Base-by-base conservation (phyloP, 2,329 filamentous ascomycete genomes). In the Stachybotrys echinatus region DNA sequence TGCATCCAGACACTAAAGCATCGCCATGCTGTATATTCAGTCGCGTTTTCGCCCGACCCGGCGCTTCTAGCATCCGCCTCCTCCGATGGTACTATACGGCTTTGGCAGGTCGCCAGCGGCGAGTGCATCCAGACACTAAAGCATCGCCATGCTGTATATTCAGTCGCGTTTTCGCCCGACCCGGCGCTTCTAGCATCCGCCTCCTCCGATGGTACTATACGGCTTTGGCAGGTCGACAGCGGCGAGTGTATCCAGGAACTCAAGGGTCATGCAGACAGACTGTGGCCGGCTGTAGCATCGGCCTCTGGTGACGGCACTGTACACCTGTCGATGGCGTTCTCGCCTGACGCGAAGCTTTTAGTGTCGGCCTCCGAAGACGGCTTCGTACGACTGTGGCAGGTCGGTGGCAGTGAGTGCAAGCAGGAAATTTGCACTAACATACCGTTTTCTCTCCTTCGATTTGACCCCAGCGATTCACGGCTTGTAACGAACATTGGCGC, bases 101-200 rank as follows among this genome's bases (percentile, higher is more conserved):
- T 45, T n/a, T 47, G 49, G 51, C 48, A 53, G 5, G 20, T 23
- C 2, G 19, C 3, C n/a, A 45, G 34, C 2, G 42, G 40, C 2
- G 31, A 14, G 19, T 31, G 23, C 31, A 18, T 17, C 18, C 17
- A 37, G 6, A 52, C 50, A 2, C 42, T 55, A 5, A n/a, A 48
- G 5, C 52, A 54, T 23, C n/a, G 4, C 3, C 23, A 20, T 6
- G 3, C 6, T 12, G 39, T 56, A 6, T 23, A 5, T 20, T 44
- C 18, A 3, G 47, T 50, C 4, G 49, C 39, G 4, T 47, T 52
- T 39, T 52, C 48, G 20, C 50, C 47, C 14, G 23, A 52, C 47
- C 46, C 44, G 6, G 21, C 23, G 19, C n/a, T 49, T 7, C 12
- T 54, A 12, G 53, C 46, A 42, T 47, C 50, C 21, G 43, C 12